Evolutionary conservation across 257 asterid species (phyloP).

Genomic region (Lithospermum erythrorhizon): DNA sequence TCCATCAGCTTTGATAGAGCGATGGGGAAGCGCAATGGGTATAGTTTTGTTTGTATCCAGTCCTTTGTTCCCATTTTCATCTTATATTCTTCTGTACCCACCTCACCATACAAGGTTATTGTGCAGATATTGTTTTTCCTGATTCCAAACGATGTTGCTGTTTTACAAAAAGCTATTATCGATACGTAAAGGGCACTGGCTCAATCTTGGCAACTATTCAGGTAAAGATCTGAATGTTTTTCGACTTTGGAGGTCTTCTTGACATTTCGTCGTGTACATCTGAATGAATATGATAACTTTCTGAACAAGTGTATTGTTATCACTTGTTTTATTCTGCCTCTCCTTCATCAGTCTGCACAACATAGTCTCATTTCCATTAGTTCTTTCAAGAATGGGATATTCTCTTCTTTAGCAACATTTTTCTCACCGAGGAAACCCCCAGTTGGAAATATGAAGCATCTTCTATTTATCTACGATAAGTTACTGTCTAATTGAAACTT

Average conservation of each 20-base stretch:
- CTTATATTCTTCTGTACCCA: conserved; percentile 8
- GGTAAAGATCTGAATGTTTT: conserved; percentile 22
- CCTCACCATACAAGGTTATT: conserved; percentile 12
- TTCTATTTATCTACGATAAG: background rate
- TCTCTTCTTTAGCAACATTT: too few relatives aligned
- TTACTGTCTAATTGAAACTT: background rate
- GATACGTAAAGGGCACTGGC: conserved; percentile 94
- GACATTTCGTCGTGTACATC: background rate
- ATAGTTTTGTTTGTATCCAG: conserved; percentile 12
- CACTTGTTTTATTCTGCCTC: too few relatives aligned
- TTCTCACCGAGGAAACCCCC: too few relatives aligned
- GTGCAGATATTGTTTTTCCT: conserved; percentile 80
- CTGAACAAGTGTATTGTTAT: too few relatives aligned
- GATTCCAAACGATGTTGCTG: conserved; percentile 89
- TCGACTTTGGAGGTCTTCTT: background rate
- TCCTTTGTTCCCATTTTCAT: conserved; percentile 1
- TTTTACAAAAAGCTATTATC: conserved; percentile 87
- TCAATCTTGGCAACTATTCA: conserved; percentile 72
- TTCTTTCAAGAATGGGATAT: too few relatives aligned
- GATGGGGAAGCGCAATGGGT: conserved; percentile 99
- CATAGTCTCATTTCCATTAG: too few relatives aligned
- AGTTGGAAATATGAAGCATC: background rate
- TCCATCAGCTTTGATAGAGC: conserved; percentile 58
- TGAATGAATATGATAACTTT: too few relatives aligned
- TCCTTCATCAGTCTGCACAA: too few relatives aligned